Conservation (phyloP, 805 yeast genomes). For the Sugiyamaella boreocaroliniensis region DNA sequence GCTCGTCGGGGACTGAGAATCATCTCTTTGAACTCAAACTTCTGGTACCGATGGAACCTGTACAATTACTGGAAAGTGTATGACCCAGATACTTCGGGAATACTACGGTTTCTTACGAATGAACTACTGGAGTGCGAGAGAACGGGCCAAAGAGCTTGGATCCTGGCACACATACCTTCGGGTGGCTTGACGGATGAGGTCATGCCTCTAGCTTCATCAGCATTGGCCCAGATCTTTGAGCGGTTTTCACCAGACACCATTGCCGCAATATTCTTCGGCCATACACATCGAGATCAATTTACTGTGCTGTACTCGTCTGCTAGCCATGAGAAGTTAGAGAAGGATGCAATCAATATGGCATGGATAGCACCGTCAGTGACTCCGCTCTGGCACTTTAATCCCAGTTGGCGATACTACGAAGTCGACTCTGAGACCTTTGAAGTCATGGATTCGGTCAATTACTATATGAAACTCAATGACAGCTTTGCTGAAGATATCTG, state of each 20-base stretch:
- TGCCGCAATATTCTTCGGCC: slow-evolving; percentile 65
- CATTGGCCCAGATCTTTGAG: slow-evolving; percentile 51
- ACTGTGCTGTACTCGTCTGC: slow-evolving; percentile 44
- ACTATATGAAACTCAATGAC: slow-evolving; percentile 46
- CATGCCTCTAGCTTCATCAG: slow-evolving; percentile 52
- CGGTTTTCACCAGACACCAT: slow-evolving; percentile 65
- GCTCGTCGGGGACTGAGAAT: slow-evolving; percentile 53
- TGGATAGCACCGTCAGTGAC: slow-evolving; percentile 65
- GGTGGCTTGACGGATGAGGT: slow-evolving; percentile 46
- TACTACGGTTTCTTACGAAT: slow-evolving; percentile 51
- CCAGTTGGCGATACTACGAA: slow-evolving; percentile 66
- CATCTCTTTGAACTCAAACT: slow-evolving; percentile 58
- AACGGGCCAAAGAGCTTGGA: slow-evolving; percentile 60
- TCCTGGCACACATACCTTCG: slow-evolving; percentile 66
- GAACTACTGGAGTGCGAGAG: slow-evolving; percentile 55
- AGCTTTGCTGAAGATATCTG: slow-evolving; percentile 38
- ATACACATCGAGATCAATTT: slow-evolving; percentile 65
- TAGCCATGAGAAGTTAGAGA: slow-evolving; percentile 37
- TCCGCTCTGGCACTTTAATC: slow-evolving; percentile 53
- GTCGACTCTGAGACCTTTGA: slow-evolving; percentile 57
- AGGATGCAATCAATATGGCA: slow-evolving; percentile 40
- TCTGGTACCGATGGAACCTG: slow-evolving; percentile 58
- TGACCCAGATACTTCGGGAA: slow-evolving; percentile 57
- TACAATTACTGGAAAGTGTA: slow-evolving; percentile 46
- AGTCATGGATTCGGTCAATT: slow-evolving; percentile 51